Conservation (phyloP, 805 yeast species). For the Cyberlindnera americana region DNA sequence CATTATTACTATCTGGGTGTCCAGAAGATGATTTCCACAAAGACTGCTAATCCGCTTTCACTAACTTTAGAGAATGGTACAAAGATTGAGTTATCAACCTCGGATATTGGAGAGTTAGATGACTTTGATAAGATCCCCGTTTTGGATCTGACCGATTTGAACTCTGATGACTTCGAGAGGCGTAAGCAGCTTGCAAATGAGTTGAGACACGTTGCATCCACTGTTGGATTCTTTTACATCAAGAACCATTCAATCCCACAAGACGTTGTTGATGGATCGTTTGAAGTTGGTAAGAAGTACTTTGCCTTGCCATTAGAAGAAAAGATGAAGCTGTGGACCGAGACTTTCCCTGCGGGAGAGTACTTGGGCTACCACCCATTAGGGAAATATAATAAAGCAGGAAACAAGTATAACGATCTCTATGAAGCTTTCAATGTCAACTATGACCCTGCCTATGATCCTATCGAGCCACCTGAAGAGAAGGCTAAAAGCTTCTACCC, state of each 20-base stretch:
- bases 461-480: constrained; percentile 16
- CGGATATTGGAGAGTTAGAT: constrained; percentile 7
- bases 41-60: constrained; percentile 3
- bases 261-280: constrained; percentile 20
- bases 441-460: constrained; percentile 25
- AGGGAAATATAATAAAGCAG: constrained; percentile 21
- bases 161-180: constrained; percentile 9
- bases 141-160: constrained; percentile 7
- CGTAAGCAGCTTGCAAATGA: constrained; percentile 21
- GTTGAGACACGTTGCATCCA: constrained; percentile 23
- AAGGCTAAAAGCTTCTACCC: constrained; percentile 23
- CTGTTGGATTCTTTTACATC: constrained; percentile 32
- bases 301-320: constrained; percentile 26
- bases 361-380: constrained; percentile 26
- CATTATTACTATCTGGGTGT: too few relatives aligned
- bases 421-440: constrained; percentile 34
- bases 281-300: constrained; percentile 26
- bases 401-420: constrained; percentile 26
- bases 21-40: constrained; percentile 3
- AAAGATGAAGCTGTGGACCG: constrained; percentile 28
- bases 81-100: constrained; percentile 9
- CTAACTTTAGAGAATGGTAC: constrained; percentile 13
- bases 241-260: constrained; percentile 30
- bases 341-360: constrained; percentile 20
- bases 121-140: constrained; percentile 12